Evolutionary conservation across 2,329 filamentous ascomycete genomes (phyloP), one percentile per base, ranked within the genome.

Genomic region (Colletotrichum lupini): DNA sequence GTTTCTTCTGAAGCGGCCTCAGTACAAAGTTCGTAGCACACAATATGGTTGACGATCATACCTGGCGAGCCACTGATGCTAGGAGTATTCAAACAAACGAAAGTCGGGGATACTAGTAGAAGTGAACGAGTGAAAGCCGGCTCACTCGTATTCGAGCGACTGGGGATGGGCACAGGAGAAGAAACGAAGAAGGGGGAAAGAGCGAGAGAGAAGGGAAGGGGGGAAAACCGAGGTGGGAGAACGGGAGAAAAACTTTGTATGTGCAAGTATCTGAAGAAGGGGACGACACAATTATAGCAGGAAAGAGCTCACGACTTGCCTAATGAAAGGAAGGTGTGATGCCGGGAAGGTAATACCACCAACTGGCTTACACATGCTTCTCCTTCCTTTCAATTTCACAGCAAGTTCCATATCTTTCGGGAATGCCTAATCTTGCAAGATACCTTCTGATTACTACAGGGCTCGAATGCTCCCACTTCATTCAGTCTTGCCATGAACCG

Each of bases 221-320:
- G 30, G 9, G 16, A 26, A 19, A 19, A 22, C 26, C n/a, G 57
- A 49, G 32, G 8, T 22, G 9, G 30, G 30, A 26, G 57, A 59
- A 42, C 55, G 26, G 24, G 22, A 8, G n/a, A 35, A 53, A 22
- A 72, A 28, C 16, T 28, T 32, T 52, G 26, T n/a, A 67, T 16
- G 2, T 16, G 2, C 4, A 5, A 22, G 16, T 16, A 32, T 49
- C 9, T 8, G 24, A 30, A 11, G 42, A 7, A 37, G 56, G 42
- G 57, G 52, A 26, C 55, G 37, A 28, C 55, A 42, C 57, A 67
- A 57, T 72, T 72, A 72, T 72, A 68, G 59, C n/a, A 69, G 26
- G 52, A 49, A 69, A 32, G 52, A 49, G 67, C 26, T 32, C 26
- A 8, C n/a, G 42, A 37, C 59, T 9, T 56, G 9, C 55, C 28